Evolutionary conservation across 108 stramenopile species (phyloP).

Genomic region (Pseudonitzschia pungens): DNA sequence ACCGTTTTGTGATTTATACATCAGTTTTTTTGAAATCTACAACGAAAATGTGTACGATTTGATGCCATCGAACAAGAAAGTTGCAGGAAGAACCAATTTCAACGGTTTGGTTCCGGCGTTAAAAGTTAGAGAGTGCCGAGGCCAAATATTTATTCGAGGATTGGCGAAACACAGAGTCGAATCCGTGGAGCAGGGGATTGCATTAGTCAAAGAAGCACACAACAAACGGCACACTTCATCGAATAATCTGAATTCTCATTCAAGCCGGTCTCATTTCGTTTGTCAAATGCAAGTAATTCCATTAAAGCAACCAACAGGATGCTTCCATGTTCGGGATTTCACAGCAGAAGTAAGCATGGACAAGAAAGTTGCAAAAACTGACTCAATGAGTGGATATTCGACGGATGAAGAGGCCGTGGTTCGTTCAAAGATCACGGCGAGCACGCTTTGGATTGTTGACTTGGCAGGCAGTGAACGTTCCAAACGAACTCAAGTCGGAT

Average conservation of each 20-base stretch:
- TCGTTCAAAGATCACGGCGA: slow-evolving; percentile 17
- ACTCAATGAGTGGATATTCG: slow-evolving; percentile 40
- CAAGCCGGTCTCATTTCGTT: slow-evolving; percentile 92
- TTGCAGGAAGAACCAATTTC: not conserved
- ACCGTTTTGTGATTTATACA: slow-evolving; percentile 47
- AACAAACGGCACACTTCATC: slow-evolving; percentile 77
- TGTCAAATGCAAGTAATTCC: slow-evolving; percentile 81
- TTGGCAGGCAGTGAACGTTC: slow-evolving; percentile 95
- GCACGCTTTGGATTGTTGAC: slow-evolving; percentile 93
- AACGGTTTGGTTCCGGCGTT: slow-evolving; percentile 42
- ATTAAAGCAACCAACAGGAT: not conserved
- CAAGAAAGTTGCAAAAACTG: slow-evolving; percentile 11
- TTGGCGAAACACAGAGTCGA: slow-evolving; percentile 75
- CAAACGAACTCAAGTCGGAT: slow-evolving; percentile 73
- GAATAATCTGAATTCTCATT: slow-evolving; percentile 89
- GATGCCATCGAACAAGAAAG: slow-evolving; percentile 46
- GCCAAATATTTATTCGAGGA: slow-evolving; percentile 82
- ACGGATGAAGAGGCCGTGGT: slow-evolving; percentile 58
- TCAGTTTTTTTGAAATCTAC: slow-evolving; percentile 97
- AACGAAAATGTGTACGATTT: slow-evolving; percentile 96
- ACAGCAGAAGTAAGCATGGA: not conserved
- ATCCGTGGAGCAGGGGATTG: slow-evolving; percentile 62
- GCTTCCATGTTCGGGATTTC: not conserved
- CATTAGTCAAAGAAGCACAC: slow-evolving; percentile 60
- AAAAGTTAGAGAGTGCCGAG: slow-evolving; percentile 86